Base-by-base conservation (phyloP, 1,139 yeast genomes). In the Pneumocystis canis region DNA sequence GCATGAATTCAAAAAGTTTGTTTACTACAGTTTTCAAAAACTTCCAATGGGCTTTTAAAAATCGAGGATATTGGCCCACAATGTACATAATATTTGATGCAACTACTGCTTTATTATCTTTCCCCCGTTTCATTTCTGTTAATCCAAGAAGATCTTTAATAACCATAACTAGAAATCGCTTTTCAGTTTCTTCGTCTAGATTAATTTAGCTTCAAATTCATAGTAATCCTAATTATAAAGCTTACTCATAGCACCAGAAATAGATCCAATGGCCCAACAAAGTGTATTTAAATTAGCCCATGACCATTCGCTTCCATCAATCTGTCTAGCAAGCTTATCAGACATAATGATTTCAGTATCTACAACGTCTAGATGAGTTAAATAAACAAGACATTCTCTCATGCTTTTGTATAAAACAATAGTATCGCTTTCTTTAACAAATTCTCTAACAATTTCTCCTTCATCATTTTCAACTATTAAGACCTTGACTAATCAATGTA, bases 201-300 rank as follows among this genome's bases (percentile, higher is more conserved):
- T 41, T 16, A 16, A 16, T n/a, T 35, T 16, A 25, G 30, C 11
- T 30, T 14, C 20, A 30, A 20, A 37, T 5, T 14, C 39, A 58
- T 7, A 32, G 5, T 11, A 25, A 28, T 57, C 7, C 9, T 39
- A 53, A 35, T 9, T n/a, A 20, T 3, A 35, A 30, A 5, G 16
- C 30, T 35, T 39, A 20, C 41, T 89, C 98, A 92, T 92, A 1
- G 98, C 89, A 73, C 98, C 98, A 2, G 97, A 89, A 66, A 94
- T 92, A 18, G 97, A 90, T 66, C 99, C 99, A 74, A 92, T 94
- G 5, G 99, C 99, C 99, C 99, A 92, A 78, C 98, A 92, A 68
- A 92, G 79, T 1, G 97, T 92, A 74, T 92, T 92, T 70, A 92
- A 87, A 72, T 90, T 92, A 74, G 89, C 94, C 97, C 98, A 92